A percentile compares a stretch with the other conserved stretches of the same genome.
Evolutionary conservation across 2,329 filamentous ascomycete genomes (phyloP).

Genomic region (Aureobasidium lini): DNA sequence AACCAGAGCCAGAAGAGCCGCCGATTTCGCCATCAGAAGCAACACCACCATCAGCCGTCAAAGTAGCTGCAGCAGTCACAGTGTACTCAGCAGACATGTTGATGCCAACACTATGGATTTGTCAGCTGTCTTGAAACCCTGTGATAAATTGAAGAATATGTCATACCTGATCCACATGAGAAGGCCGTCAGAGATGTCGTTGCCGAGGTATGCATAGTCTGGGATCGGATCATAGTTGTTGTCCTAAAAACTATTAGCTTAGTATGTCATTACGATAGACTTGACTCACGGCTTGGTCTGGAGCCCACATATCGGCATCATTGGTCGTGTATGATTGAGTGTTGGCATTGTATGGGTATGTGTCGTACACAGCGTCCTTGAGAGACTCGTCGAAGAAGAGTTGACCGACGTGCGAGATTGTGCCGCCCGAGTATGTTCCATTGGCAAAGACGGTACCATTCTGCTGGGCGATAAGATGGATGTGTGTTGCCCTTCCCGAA

Average conservation of each 20-base stretch:
- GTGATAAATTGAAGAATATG: too few species aligned
- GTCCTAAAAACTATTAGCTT: not conserved
- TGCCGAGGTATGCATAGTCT: constrained; percentile 51
- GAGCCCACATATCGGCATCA: constrained; percentile 43
- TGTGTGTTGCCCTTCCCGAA: constrained; percentile 31
- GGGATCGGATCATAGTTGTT: constrained; percentile 49
- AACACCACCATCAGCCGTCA: constrained; percentile 26
- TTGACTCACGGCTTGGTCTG: constrained; percentile 39
- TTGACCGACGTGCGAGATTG: constrained; percentile 55
- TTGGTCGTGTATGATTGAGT: constrained; percentile 42
- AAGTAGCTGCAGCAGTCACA: not conserved
- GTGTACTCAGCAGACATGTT: constrained; percentile 19
- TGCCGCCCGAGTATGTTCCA: constrained; percentile 44
- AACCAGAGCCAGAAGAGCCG: not conserved
- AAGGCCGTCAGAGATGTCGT: constrained; percentile 44
- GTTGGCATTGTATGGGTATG: constrained; percentile 38
- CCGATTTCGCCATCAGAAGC: not conserved
- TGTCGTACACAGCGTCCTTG: constrained; percentile 43
- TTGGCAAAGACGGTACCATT: constrained; percentile 36
- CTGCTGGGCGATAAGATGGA: constrained; percentile 33
- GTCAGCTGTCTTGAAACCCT: too few species aligned
- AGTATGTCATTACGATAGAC: too few species aligned
- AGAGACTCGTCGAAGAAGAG: constrained; percentile 57
- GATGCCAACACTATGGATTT: constrained; percentile 15
- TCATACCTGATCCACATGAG: constrained; percentile 42